These are phyloP conservation scores for Suillus spraguei DNA, from an alignment of 768 basidiomycete genomes.

Conservation along the genomic window DNA sequence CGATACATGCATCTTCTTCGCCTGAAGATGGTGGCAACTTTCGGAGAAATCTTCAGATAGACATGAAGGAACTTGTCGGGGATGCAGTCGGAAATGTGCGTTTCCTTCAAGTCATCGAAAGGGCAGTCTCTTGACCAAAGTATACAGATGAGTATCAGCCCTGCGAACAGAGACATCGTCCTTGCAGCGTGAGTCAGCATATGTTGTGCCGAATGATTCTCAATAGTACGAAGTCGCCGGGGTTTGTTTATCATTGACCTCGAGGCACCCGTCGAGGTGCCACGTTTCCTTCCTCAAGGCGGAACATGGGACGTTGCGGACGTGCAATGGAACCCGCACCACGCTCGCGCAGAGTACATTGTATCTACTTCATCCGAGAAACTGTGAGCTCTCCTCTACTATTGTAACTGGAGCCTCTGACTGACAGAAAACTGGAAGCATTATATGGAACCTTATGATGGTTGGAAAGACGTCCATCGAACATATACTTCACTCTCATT, in stretches of 20 bases:
- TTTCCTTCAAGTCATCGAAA: constrained; percentile 17
- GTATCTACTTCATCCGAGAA: constrained; percentile 90
- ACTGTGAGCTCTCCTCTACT: constrained; percentile 51
- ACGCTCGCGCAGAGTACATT: constrained; percentile 73
- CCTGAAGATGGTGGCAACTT: constrained; percentile 64
- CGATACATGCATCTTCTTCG: constrained; percentile 27
- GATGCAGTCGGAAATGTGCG: constrained; percentile 84
- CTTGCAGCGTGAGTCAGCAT: constrained; percentile 74
- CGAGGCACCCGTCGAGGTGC: constrained; percentile 81
- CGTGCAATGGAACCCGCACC: constrained; percentile 92
- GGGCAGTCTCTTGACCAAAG: constrained; percentile 12
- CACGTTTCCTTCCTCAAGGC: constrained; percentile 93
- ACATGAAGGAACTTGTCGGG: constrained; percentile 78
- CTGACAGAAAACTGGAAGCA: constrained; percentile 38
- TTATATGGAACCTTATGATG: constrained; percentile 93
- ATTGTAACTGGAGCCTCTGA: constrained; percentile 2
- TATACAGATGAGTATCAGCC: constrained; percentile 88
- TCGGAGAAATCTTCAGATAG: constrained; percentile 64
- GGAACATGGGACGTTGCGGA: constrained; percentile 96
- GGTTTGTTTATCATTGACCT: constrained; percentile 96
- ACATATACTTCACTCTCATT: constrained; percentile 85
- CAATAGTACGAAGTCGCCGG: constrained; percentile 54
- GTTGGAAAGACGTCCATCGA: constrained; percentile 79
- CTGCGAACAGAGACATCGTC: constrained; percentile 84
- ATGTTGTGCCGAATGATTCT: not conserved